Conservation (phyloP, 768 basidiomycete species). For the Amanita jacksonii region DNA sequence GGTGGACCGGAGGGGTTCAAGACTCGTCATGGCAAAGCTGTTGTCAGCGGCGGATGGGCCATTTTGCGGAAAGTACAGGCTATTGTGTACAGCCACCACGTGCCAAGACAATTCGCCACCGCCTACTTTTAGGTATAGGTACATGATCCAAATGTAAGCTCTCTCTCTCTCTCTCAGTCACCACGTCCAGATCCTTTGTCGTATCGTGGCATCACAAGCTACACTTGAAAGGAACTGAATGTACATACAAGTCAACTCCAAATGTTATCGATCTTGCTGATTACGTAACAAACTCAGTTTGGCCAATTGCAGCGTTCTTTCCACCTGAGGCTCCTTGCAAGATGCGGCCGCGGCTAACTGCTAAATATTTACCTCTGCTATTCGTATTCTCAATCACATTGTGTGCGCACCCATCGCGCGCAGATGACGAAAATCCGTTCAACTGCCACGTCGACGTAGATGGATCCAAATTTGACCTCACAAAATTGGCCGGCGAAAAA, state of each 20-base stretch:
- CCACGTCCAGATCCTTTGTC: too few relatives aligned
- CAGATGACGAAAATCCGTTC: conserved; percentile 36
- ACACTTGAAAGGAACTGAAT: too few relatives aligned
- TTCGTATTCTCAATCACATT: conserved; percentile 11
- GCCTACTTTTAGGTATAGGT: too few relatives aligned
- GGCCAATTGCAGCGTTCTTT: too few relatives aligned
- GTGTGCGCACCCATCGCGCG: conserved; percentile 10
- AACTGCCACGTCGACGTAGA: conserved; percentile 41
- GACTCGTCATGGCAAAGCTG: conserved; percentile 39
- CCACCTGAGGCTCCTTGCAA: background rate
- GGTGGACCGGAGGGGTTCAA: conserved; percentile 40
- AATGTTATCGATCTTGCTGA: too few relatives aligned
- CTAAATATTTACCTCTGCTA: conserved; percentile 5
- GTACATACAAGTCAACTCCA: too few relatives aligned
- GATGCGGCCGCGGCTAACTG: conserved; percentile 2
- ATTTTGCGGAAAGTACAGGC: background rate
- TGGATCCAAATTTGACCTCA: conserved; percentile 51
- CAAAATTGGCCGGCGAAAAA: conserved; percentile 40
- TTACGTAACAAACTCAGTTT: too few relatives aligned
- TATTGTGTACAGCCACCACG: too few relatives aligned
- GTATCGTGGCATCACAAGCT: too few relatives aligned
- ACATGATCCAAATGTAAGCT: too few relatives aligned
- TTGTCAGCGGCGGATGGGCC: background rate
- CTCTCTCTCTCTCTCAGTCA: too few relatives aligned
- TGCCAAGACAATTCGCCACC: too few relatives aligned